phyloP scores from a whole-genome alignment of 805 yeast species.

The Nakazawaea pomicola region DNA sequence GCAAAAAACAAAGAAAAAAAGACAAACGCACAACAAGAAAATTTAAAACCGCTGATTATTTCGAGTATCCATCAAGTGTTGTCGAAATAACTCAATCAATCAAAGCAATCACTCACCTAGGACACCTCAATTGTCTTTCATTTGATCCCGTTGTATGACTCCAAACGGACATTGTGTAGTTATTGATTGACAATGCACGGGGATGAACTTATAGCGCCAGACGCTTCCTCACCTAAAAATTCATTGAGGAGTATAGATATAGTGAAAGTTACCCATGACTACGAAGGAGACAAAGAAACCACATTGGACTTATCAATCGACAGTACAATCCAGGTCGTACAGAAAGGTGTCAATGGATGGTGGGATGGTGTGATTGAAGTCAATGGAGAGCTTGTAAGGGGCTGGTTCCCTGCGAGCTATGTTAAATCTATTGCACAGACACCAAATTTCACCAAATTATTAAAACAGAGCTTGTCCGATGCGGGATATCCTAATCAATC shows the following conservation, averaged over 20 bases:
- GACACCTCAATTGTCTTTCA: too few relatives aligned
- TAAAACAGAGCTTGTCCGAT: conserved; percentile 3
- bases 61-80: too few relatives aligned
- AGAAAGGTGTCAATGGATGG: conserved; percentile 68
- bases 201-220: conserved; percentile 6
- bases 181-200: not conserved
- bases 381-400: conserved; percentile 46
- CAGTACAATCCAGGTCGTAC: conserved; percentile 66
- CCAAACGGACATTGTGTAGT: too few relatives aligned
- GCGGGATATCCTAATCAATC: not conserved
- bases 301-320: conserved; percentile 54
- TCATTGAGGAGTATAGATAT: conserved; percentile 35
- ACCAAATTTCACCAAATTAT: not conserved
- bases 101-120: too few relatives aligned
- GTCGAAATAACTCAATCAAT: too few relatives aligned
- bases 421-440: conserved; percentile 30
- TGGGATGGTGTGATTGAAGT: conserved; percentile 70
- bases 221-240: not conserved
- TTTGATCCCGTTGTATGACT: too few relatives aligned
- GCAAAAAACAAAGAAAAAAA: too few relatives aligned
- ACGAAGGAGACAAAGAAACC: conserved; percentile 45
- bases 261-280: conserved; percentile 54
- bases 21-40: too few relatives aligned
- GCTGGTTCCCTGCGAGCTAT: conserved; percentile 81
- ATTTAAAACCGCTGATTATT: too few relatives aligned